A percentile compares a stretch with the other conserved stretches of the same genome.
Conservation (phyloP, 2,329 filamentous ascomycete genomes). For the Bipolaris zeicola region DNA sequence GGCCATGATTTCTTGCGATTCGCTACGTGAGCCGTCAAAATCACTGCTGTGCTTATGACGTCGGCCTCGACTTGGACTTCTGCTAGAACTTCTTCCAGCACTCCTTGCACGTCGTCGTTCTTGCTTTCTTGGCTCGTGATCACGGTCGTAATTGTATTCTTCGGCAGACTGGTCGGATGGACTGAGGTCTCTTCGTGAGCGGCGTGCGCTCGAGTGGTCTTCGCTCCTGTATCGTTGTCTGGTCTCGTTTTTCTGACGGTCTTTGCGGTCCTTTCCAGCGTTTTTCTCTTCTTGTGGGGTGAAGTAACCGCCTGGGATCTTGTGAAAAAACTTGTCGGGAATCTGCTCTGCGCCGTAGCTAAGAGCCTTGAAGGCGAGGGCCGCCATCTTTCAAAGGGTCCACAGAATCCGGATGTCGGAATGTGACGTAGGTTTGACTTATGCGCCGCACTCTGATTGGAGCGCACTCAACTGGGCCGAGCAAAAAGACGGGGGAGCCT, state of each 20-base stretch:
- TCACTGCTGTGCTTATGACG: conserved; percentile 30
- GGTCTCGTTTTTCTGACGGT: conserved; percentile 21
- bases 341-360: conserved; percentile 47
- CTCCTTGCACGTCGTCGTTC: conserved; percentile 37
- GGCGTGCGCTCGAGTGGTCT: conserved; percentile 22
- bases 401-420: conserved; percentile 33
- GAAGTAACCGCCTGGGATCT: conserved; percentile 47
- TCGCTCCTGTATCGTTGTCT: conserved; percentile 23
- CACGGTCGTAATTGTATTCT: conserved; percentile 40
- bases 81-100: conserved; percentile 29
- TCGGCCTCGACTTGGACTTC: conserved; percentile 39
- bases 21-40: conserved; percentile 33
- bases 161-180: conserved; percentile 35
- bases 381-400: conserved; percentile 38
- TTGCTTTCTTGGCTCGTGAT: conserved; percentile 28
- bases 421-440: conserved; percentile 42
- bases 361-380: conserved; percentile 48
- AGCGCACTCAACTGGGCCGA: conserved; percentile 19
- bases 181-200: conserved; percentile 35
- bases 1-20: conserved; percentile 30
- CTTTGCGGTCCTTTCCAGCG: conserved; percentile 27
- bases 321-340: conserved; percentile 47
- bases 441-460: conserved; percentile 41
- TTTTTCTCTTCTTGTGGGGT: conserved; percentile 39
- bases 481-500: conserved; percentile 24